Base-by-base conservation (phyloP, 352 stramenopile species). In the Globisporangium orthogonon region DNA sequence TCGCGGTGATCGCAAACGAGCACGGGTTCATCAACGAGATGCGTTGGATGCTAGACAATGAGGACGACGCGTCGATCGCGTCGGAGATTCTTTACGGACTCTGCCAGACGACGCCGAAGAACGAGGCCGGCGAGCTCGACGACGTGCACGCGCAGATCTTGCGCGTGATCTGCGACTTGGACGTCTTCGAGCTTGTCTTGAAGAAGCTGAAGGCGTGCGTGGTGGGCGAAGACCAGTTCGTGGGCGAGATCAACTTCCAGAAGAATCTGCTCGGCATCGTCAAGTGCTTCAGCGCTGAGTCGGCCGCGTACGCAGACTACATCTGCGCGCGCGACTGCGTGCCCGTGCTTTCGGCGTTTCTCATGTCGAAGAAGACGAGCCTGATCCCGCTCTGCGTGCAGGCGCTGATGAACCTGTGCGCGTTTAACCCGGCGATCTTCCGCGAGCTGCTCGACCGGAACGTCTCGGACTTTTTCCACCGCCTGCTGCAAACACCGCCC, bases 161-260 rank as follows among this genome's bases (percentile, higher is more conserved):
- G 7, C 75, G 72, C 33, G 55, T 73, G 30, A 69, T 92, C 33
- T 75, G 82, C 53, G 78, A 87, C 5, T 60, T 86, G n/a, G 67
- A 83, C 18, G 73, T 75, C 17, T 76, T 92, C 13, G 68, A 86
- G 60, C 51, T 88, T 31, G 76, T 87, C 18, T 65, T 87, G 15
- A 73, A 78, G 40, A 89, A 90, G 49, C 58, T 92, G 31, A 88
- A 90, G 39, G 73, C 62, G 2, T 92, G 82, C 15, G 73, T 92
- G 4, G 52, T 87, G 28, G 73, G 79, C 2, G 69, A 75, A 28
- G 78, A 83, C 30, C 78, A 90, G 52, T 85, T 92, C 33, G 70
- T 81, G 30, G 82, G 82, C 31, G 82, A 92, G 47, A 84, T 92
- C 49, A 86, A 80, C 14, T 92, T 87, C 52, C 81, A 92, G 65